Base-by-base conservation (phyloP, 176 grass and related monocot genomes). In the Cenchrus americanus region DNA sequence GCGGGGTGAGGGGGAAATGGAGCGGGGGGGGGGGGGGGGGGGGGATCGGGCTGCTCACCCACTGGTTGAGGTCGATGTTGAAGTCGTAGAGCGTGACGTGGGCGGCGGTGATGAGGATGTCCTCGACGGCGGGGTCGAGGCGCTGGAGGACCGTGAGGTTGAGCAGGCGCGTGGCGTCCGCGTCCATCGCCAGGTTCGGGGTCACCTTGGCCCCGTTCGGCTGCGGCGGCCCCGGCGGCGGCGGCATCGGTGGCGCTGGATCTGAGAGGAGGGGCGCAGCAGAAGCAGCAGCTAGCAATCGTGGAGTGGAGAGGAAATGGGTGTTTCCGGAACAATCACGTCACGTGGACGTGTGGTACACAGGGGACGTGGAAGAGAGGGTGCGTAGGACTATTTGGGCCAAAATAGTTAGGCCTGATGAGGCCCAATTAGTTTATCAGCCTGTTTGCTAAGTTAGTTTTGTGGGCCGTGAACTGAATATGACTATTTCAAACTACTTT, bases 61-160 rank as follows among this genome's bases (percentile, higher is more conserved):
- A 97, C 79, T 97, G 88, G 74, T 92, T 97, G 77, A 94, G 92
- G 69, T 97, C 94, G 77, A 92, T 92, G 78, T 94, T 97, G 94
- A 97, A 92, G 81, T 92, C 94, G 78, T 97, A 97, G 63, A 97
- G 86, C 30, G 94, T 94, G 69, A 97, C 94, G 78, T 97, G 92
- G 3, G 88, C 86, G 69, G 94, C 94, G 73, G 92, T 97, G 76
- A 97, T 92, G 54, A 97, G 94, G 86, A 97, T 97, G 75, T 97
- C 94, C 82, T 97, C 94, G 24, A 97, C 92, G 48, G 89, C 93
- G 43, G 92, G 92, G 80, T 97, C 94, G 83, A 97, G 87, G 77
- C 94, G 87, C 78, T 94, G 94, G 17, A 97, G 90, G 37, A 97
- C 94, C 62, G 94, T 97, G 62, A 97, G 90, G 79, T 97, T 94